Conservation (phyloP, 2,329 filamentous ascomycete species). For the Teratosphaeria destructans region DNA sequence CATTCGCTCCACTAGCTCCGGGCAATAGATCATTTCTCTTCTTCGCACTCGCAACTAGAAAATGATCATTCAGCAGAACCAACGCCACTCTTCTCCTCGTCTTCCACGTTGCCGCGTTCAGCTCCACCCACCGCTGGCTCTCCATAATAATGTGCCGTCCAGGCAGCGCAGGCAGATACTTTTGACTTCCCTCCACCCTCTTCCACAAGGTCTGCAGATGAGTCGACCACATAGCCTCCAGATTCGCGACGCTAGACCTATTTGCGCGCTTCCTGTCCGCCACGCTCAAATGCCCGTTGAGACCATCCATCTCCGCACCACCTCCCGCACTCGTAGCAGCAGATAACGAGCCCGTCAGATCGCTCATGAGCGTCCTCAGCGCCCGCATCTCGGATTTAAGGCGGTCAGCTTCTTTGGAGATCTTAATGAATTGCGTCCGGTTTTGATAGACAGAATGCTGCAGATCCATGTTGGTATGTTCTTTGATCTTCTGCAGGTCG, state of each 20-base stretch:
- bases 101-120: conserved; percentile 97
- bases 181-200: conserved; percentile 93
- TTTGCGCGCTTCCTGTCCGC: conserved; percentile 54
- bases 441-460: conserved; percentile 97
- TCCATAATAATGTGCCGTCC: conserved; percentile 93
- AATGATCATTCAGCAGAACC: conserved; percentile 86
- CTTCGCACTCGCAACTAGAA: conserved; percentile 89
- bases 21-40: conserved; percentile 33
- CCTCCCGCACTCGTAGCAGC: conserved; percentile 25
- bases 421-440: conserved; percentile 95
- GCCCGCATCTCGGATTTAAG: conserved; percentile 93
- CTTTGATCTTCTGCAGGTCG: conserved; percentile 64
- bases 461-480: conserved; percentile 68
- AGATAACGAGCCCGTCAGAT: conserved; percentile 52
- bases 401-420: conserved; percentile 97
- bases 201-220: conserved; percentile 81
- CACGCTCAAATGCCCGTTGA: conserved; percentile 23
- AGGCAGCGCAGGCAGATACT: conserved; percentile 80
- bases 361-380: conserved; percentile 80
- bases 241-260: conserved; percentile 74
- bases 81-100: conserved; percentile 80
- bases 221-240: conserved; percentile 58
- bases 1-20: not conserved
- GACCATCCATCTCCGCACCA: not conserved
- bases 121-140: conserved; percentile 85